These are phyloP conservation scores for Cryptococcus sp. DNA, from an alignment of 1,284 basidiomycete genomes.

Conservation along the genomic window DNA sequence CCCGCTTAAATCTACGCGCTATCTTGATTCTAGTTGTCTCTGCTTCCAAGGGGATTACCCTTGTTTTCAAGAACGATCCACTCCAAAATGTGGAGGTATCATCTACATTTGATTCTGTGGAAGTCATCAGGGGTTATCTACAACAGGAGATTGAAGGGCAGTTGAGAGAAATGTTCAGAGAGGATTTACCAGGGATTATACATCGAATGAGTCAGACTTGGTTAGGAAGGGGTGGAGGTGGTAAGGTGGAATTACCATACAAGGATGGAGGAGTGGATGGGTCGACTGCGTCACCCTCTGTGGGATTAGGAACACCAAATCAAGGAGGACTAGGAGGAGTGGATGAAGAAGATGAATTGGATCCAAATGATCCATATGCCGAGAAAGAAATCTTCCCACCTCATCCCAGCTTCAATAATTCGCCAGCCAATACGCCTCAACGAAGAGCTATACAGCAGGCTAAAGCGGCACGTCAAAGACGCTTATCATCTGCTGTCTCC, in stretches of 20 bases:
- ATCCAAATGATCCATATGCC: conserved; percentile 19
- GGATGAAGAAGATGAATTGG: conserved; percentile 54
- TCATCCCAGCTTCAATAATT: conserved; percentile 30
- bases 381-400: conserved; percentile 41
- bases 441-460: conserved; percentile 7
- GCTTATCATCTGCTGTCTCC: conserved; percentile 23
- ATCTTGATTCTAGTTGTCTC: conserved; percentile 98
- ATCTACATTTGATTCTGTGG: conserved; percentile 96
- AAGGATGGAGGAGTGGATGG: conserved; percentile 20
- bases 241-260: conserved; percentile 46
- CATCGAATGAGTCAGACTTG: conserved; percentile 93
- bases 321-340: conserved; percentile 50
- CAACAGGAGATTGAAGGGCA: conserved; percentile 96
- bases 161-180: conserved; percentile 94
- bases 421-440: conserved; percentile 20
- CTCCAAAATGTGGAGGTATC: conserved; percentile 96
- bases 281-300: not conserved
- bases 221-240: conserved; percentile 51
- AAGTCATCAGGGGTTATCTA: conserved; percentile 94
- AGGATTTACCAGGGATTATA: conserved; percentile 95
- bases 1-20: conserved; percentile 85
- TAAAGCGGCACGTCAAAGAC: conserved; percentile 9
- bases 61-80: conserved; percentile 99
- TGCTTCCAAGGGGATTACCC: conserved; percentile 93
- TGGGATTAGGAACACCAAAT: conserved; percentile 22